Evolutionary conservation across 148 eudicot species (phyloP).

Genomic region (Nyssa sinensis): DNA sequence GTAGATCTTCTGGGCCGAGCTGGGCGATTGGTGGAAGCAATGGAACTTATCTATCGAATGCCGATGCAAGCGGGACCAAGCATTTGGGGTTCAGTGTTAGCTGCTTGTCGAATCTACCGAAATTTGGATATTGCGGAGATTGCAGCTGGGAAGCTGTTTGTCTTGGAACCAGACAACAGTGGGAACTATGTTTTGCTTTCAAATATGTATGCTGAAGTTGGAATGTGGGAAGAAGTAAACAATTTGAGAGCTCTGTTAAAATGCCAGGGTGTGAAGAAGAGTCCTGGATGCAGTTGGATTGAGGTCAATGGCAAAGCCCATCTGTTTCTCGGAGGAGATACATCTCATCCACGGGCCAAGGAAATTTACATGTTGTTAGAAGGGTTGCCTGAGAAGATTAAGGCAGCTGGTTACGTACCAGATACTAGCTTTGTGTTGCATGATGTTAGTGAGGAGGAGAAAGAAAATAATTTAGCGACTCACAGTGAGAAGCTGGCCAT

Average conservation of each 20-base stretch:
- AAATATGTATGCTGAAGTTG: slow-evolving; percentile 57
- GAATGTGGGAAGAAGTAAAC: slow-evolving; percentile 49
- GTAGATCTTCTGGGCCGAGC: slow-evolving; percentile 55
- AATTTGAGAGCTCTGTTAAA: slow-evolving; percentile 30
- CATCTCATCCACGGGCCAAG: slow-evolving; percentile 28
- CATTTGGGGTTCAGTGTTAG: slow-evolving; percentile 51
- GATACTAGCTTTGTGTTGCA: slow-evolving; percentile 42
- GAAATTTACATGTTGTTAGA: slow-evolving; percentile 39
- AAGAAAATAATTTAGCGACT: slow-evolving; percentile 24
- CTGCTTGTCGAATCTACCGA: slow-evolving; percentile 36
- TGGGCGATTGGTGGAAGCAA: slow-evolving; percentile 45
- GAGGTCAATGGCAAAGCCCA: slow-evolving; percentile 35
- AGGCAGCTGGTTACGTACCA: slow-evolving; percentile 35
- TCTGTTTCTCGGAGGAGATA: slow-evolving; percentile 47
- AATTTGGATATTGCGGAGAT: slow-evolving; percentile 49
- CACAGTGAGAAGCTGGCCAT: slow-evolving; percentile 49
- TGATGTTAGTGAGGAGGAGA: slow-evolving; percentile 48
- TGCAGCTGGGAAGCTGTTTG: slow-evolving; percentile 41
- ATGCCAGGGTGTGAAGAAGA: slow-evolving; percentile 38
- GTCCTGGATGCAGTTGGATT: slow-evolving; percentile 53
- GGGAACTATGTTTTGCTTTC: slow-evolving; percentile 51
- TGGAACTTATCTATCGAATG: slow-evolving; percentile 34
- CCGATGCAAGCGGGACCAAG: slow-evolving; percentile 51
- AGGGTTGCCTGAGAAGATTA: slow-evolving; percentile 38
- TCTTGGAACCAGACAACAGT: slow-evolving; percentile 44